Percentiles rank a stretch among this genome's conserved stretches.
phyloP scores from a whole-genome alignment of 257 asterid species.

The Coffea canephora region DNA sequence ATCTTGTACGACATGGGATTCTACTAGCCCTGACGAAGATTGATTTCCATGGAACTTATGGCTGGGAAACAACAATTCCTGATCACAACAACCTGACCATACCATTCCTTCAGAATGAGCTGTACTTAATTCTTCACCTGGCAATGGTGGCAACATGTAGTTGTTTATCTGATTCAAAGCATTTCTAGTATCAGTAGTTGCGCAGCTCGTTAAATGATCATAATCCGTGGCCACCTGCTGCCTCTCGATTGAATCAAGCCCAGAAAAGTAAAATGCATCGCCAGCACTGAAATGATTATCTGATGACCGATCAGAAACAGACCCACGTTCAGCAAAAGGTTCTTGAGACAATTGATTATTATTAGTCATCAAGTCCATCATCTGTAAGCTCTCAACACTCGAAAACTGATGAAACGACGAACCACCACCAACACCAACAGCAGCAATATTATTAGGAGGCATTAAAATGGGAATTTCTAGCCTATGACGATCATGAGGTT shows the following conservation, averaged over 20 bases:
- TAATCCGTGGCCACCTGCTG: slow-evolving; percentile 2
- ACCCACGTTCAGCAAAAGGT: slow-evolving; percentile 21
- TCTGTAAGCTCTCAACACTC: slow-evolving; percentile 4
- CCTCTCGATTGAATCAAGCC: slow-evolving; percentile 24
- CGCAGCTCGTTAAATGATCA: not conserved
- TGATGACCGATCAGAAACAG: slow-evolving; percentile 16
- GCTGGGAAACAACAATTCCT: slow-evolving; percentile 20
- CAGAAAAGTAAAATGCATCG: slow-evolving; percentile 19
- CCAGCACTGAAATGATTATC: slow-evolving; percentile 22
- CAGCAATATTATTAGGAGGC: not conserved
- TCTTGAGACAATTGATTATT: slow-evolving; percentile 20
- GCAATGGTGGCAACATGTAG: slow-evolving; percentile 42
- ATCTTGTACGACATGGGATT: slow-evolving; percentile 10
- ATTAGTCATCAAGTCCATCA: slow-evolving; percentile 5
- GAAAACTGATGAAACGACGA: slow-evolving; percentile 26
- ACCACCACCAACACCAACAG: not conserved
- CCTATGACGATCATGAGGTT: not conserved
- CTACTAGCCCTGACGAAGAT: not conserved
- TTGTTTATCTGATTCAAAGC: slow-evolving; percentile 2
- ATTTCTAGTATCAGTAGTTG: not conserved
- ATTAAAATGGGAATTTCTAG: slow-evolving; percentile 6
- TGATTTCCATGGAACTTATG: slow-evolving; percentile 14
- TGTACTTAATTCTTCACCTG: slow-evolving; percentile 27
- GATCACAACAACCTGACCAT: slow-evolving; percentile 36
- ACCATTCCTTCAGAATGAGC: slow-evolving; percentile 24